A percentile compares a stretch with the other conserved stretches of the same genome.
Conservation (phyloP, 1,139 yeast species). For the Candida sp. region DNA sequence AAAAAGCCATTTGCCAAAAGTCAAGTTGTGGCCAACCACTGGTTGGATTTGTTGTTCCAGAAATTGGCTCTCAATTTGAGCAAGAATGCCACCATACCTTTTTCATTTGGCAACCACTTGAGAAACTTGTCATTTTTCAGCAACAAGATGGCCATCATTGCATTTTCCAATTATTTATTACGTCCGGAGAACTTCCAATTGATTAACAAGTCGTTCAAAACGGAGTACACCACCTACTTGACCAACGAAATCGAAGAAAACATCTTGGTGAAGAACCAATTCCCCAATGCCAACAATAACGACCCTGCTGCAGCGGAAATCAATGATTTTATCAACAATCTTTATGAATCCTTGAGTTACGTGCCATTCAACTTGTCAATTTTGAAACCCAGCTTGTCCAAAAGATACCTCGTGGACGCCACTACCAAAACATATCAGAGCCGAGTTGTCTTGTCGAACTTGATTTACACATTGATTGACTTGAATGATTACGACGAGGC, state of each 20-base stretch:
- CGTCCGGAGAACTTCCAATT: constrained; percentile 25
- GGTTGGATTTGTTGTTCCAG: constrained; percentile 39
- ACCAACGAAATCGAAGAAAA: constrained; percentile 25
- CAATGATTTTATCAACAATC: constrained; percentile 35
- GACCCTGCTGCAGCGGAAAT: constrained; percentile 17
- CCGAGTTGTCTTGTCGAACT: constrained; percentile 34
- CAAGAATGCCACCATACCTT: constrained; percentile 22
- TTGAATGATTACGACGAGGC: constrained; percentile 49
- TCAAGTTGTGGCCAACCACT: constrained; percentile 40
- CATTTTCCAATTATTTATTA: constrained; percentile 34
- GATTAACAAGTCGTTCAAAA: constrained; percentile 27
- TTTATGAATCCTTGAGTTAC: constrained; percentile 34
- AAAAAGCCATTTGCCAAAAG: constrained; percentile 34
- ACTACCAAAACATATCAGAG: constrained; percentile 44
- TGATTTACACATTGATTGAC: constrained; percentile 39
- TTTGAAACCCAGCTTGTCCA: constrained; percentile 31
- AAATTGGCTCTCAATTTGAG: constrained; percentile 28
- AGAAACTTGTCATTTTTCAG: constrained; percentile 26
- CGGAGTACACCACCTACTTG: constrained; percentile 34
- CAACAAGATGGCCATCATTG: constrained; percentile 30
- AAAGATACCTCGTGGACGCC: constrained; percentile 34
- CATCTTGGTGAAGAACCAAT: constrained; percentile 22
- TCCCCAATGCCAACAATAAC: constrained; percentile 37
- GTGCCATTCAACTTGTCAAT: constrained; percentile 25
- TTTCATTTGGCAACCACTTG: constrained; percentile 24